Evolutionary conservation across 2,329 filamentous ascomycete species (phyloP), one percentile per base, ranked within the genome.

Genomic region (Apiospora marii): DNA sequence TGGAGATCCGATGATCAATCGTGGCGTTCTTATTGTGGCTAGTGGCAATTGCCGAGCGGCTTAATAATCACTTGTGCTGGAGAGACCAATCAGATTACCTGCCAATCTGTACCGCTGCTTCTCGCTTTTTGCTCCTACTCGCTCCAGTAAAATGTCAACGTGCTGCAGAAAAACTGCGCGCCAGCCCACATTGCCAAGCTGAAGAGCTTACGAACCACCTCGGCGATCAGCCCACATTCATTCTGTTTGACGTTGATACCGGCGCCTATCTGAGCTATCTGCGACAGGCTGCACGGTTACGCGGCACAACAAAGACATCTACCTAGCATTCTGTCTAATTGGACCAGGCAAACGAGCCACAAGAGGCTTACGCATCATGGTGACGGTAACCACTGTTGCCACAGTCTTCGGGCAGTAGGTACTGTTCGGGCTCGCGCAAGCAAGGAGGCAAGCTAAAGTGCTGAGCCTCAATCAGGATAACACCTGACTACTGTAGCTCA

Each of bases 131-230:
- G 37, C 44, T 46, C 44, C 44, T 41, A 10, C 37, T 41, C 5
- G 37, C 44, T 46, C 44, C 44, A 48, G 44, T 48, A 48, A 49
- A 24, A 24, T 24, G 48, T 58, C 24, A 58, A 58, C 24, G 24
- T 30, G 51, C 51, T 58, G 24, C 51, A 58, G 24, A 30, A 58
- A 58, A 27, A 58, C 14, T 24, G 27, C 51, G 16, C 16, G 51
- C 51, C 51, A 34, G 30, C 8, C 58, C 58, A n/a, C 58, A 64
- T n/a, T 64, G 58, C 58, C 58, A 64, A 64, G 58, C 58, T n/a
- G 58, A 41, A 41, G 58, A 64, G 58, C 58, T 64, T 64, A 64
- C 58, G 58, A 64, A 41, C 19, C 58, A 64, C 30, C 58, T 64
- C 58, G 34, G 34, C 34, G 58, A 64, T 64, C 58, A 64, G 58